Evolutionary conservation across 768 basidiomycete species (phyloP), one percentile per base, ranked within the genome.

Genomic region (Phlegmacium glaucopus): DNA sequence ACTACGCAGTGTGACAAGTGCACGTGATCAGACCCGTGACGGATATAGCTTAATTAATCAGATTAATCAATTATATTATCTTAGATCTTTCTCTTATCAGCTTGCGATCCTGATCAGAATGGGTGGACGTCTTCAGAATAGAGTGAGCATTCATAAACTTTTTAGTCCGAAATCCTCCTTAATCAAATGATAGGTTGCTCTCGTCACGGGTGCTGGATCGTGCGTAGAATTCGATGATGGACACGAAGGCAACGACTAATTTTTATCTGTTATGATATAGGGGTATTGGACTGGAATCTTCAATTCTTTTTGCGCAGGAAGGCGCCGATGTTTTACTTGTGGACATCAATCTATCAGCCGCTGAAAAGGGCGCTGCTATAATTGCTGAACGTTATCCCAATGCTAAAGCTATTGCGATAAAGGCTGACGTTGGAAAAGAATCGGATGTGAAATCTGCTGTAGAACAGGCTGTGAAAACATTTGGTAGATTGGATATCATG

Each of bases 401-500:
- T 57, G 77, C 85, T 52, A 82, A 79, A 55, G 80, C 82, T 12
- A 58, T 88, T 39, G 79, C 89, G 4, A 64, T 82, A 56, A 89
- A 81, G 66, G 83, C 84, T 39, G 94, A 99, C 68, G 96, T 98
- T 2, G 80, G 85, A 51, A 89, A 90, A 62, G 96, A 99, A 69
- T 72, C 67, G 4, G 88, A 97, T 49, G 74, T 99, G 45, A 87
- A 94, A 74, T 76, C 73, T 30, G 79, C 86, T 7, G 90, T 99
- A 17, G 86, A 90, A 46, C 69, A 65, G 44, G 87, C 94, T 0
- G 83, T 96, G 45, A 71, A 80, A 49, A 78, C 84, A 58, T 96
- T 94, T 66, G 96, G 96, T n/a, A 74, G 96, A 48, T 73, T 99
- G 57, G 96, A 99, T 63, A 72, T 99, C 51, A 89, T 99, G 88